These are phyloP conservation scores for Rhododendron kiyosumense DNA, from an alignment of 148 eudicot species.

Conservation along the genomic window DNA sequence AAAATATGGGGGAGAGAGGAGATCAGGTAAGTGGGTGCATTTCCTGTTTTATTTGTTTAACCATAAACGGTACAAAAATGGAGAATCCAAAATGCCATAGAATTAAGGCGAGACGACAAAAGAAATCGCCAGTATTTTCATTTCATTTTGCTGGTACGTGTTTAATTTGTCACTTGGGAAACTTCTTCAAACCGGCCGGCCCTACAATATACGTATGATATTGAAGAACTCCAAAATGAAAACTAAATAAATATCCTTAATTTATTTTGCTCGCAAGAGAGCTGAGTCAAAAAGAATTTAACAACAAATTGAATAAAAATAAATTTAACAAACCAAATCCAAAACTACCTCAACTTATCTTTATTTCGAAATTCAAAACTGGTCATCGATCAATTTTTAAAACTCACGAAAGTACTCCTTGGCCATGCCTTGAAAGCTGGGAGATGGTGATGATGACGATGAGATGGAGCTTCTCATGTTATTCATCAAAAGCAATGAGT, in stretches of 20 bases:
- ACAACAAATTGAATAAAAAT: not conserved
- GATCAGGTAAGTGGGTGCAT: no score
- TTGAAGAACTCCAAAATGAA: not conserved
- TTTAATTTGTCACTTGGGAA: no score
- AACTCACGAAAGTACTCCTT: not conserved
- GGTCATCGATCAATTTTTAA: not conserved
- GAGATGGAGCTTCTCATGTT: slow-evolving; percentile 1
- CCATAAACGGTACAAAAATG: no score
- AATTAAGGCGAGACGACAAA: no score
- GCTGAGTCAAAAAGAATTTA: not conserved
- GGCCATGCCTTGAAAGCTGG: not conserved
- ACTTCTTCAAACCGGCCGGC: no score
- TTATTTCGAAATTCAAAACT: not conserved
- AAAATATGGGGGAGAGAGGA: no score
- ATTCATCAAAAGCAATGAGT: not conserved
- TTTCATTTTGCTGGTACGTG: no score
- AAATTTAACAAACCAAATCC: not conserved
- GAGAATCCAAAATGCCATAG: no score
- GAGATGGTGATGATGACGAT: not conserved
- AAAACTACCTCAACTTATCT: not conserved
- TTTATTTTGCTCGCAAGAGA: not conserved
- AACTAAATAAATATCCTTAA: not conserved
- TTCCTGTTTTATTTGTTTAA: no score
- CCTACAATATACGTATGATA: no score
- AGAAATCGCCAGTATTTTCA: no score